Evolutionary conservation across 2,329 filamentous ascomycete species (phyloP), one percentile per base, ranked within the genome.

Genomic region (Aschersonia sp.): DNA sequence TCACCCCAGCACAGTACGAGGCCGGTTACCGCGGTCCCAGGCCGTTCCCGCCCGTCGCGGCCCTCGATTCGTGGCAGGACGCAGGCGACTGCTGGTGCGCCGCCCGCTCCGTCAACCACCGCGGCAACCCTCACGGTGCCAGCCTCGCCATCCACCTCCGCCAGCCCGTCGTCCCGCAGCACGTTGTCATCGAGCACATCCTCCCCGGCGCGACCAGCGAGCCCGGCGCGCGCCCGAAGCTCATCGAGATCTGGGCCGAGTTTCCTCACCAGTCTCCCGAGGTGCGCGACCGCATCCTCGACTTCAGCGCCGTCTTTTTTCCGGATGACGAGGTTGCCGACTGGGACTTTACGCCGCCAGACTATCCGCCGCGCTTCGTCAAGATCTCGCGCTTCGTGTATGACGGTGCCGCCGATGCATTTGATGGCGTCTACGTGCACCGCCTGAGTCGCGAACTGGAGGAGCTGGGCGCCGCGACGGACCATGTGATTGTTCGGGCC

Each of bases 61-160:
- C 84, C 1, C 70, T 95, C 2, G 46, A 49, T 2, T 65, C 70
- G 4, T 95, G 89, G 87, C 69, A 80, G 8, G 85, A 94, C 45
- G 75, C 83, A 35, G 86, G 85, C 22, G 85, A 97, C 52, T 94
- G 87, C 63, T 97, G 87, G 85, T 97, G 90, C 62, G 80, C 83
- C 5, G 72, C 69, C 0, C 59, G 57, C 4, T 65, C 66, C 1
- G 53, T 58, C 9, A 65, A 71, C 45, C 61, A 60, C 11, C 64
- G 66, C 12, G 63, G 64, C 9, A 58, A 60, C 12, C 70, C 71
- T 6, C 71, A 73, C 45, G 77, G 79, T 39, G 78, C 80, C 2
- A 76, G 79, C 47, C 67, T 97, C 12, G 76, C 75, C 7, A 76
- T 94, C 14, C 63, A 78, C 41, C 71, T 82, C 14, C 69, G 73